Conservation (phyloP, 805 yeast genomes). For the Kluyveromyces lactis region DNA sequence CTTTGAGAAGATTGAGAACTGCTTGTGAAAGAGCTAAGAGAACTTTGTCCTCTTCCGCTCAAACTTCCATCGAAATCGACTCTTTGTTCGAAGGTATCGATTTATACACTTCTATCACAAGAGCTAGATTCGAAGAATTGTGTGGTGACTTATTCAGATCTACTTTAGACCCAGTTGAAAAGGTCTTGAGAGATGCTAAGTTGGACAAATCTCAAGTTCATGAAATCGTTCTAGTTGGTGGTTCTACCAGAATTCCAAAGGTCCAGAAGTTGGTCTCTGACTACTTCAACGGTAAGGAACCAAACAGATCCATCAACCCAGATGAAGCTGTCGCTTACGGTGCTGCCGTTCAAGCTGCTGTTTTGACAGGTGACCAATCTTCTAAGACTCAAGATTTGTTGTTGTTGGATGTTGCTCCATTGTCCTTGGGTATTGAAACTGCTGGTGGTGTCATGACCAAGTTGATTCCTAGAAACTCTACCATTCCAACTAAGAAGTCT, state of each 20-base stretch:
- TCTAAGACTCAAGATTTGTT: constrained; percentile 96
- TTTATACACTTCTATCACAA: constrained; percentile 94
- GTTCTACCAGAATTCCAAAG: constrained; percentile 98
- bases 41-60: constrained; percentile 94
- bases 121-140: constrained; percentile 98
- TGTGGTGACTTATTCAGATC: constrained; percentile 95
- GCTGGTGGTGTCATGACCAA: constrained; percentile 99
- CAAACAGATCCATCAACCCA: constrained; percentile 96
- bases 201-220: constrained; percentile 85
- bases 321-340: constrained; percentile 99
- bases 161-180: constrained; percentile 92
- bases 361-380: constrained; percentile 93
- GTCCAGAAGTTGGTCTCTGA: constrained; percentile 95
- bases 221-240: constrained; percentile 96
- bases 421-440: constrained; percentile 97
- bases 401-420: constrained; percentile 97
- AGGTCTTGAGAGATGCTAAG: constrained; percentile 90
- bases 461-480: constrained; percentile 97
- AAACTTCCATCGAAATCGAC: constrained; percentile 94
- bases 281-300: constrained; percentile 97
- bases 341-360: constrained; percentile 99
- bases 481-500: constrained; percentile 97
- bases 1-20: constrained; percentile 96
- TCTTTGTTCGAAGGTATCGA: constrained; percentile 94
- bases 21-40: constrained; percentile 99